Base-by-base conservation (phyloP, 257 asterid species). In the Ballota nigra region DNA sequence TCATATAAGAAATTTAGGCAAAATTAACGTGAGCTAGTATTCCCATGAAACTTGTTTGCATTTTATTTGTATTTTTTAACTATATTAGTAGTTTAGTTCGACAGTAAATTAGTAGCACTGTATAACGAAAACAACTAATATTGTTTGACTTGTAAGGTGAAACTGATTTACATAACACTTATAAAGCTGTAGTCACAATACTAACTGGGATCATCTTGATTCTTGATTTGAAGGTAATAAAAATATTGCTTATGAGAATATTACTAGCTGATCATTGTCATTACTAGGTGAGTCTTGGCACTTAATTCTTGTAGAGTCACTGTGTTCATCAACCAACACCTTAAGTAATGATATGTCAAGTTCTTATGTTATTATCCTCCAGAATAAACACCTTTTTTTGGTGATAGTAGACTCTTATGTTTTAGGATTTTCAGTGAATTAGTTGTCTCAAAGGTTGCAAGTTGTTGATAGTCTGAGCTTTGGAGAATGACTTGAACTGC, bases 401-500 rank as follows among this genome's bases (percentile, higher is more conserved):
- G 47, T 40, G 16, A 2, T 41, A 41, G 49, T 12, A 41, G 49
- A 12, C 53, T 43, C 52, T 45, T 47, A 41, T 40, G 66, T 40
- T 38, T 70, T 13, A 6, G 41, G 58, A 8, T 64, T 16, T 63
- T 22, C 33, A 34, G 49, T 28, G 20, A 26, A 41, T 51, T 26
- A 61, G 47, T 71, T 60, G 68, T 41, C 1, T 60, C 49, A 49
- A 29, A 28, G 76, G 8, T 33, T 61, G 64, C 20, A 47, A 52
- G 8, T n/a, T 66, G 40, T 9, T 66, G 8, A 19, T 51, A 51
- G 13, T 51, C 13, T 56, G 63, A 1, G 23, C 10, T 49, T 40
- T 31, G 64, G 59, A 19, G 58, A 63, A 70, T 68, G 59, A 59
- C 16, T 53, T 10, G 24, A 70, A 66, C 31, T 79, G 1, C 58